Conservation (phyloP, 1,284 basidiomycete species). For the Ceratobasidium sp. region DNA sequence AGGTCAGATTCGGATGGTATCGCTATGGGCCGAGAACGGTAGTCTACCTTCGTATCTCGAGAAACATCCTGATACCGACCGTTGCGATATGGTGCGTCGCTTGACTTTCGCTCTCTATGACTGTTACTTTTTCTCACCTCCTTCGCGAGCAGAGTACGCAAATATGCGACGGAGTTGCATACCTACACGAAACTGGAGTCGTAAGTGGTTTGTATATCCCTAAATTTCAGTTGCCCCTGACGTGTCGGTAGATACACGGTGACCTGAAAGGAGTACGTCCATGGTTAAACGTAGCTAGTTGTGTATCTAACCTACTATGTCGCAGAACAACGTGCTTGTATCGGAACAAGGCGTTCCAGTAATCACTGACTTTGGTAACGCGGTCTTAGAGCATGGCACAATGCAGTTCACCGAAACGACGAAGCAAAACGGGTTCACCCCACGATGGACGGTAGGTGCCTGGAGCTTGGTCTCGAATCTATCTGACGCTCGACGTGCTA, state of each 20-base stretch:
- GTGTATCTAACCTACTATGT: too few species aligned
- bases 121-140: not conserved
- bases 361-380: conserved; percentile 1
- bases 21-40: conserved; percentile 24
- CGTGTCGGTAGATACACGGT: too few species aligned
- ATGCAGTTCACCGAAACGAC: not conserved
- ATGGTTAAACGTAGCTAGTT: not conserved
- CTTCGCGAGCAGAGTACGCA: not conserved
- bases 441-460: not conserved
- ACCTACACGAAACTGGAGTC: conserved; percentile 1
- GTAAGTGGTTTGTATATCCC: too few species aligned
- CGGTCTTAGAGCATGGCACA: not conserved
- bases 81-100: not conserved
- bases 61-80: not conserved
- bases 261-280: too few species aligned
- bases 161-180: not conserved
- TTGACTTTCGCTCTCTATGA: too few species aligned
- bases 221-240: not conserved
- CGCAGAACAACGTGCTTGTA: conserved; percentile 3
- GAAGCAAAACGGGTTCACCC: not conserved
- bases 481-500: not conserved
- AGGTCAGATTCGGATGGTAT: conserved; percentile 20
- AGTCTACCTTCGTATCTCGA: not conserved
- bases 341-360: not conserved
- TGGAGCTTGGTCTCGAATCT: not conserved